Conservation (phyloP, 768 basidiomycete genomes). For the Polyporus arcularius region DNA sequence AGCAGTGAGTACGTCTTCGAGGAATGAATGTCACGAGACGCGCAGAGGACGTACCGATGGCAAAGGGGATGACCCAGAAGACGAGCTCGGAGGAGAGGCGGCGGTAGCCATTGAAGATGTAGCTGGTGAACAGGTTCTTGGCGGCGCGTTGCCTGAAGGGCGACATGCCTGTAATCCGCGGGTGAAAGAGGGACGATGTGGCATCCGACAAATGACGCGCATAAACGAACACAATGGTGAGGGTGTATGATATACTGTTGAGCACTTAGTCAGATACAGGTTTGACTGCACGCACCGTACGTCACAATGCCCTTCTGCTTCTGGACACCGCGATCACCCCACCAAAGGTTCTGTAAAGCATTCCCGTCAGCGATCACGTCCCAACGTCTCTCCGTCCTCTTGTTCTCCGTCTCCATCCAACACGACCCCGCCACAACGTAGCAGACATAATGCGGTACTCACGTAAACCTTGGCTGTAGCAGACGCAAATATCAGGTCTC, state of each 20-base stretch:
- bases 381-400: background rate
- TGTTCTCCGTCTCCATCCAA: background rate
- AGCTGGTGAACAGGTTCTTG: slow-evolving; percentile 68
- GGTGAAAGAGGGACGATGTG: background rate
- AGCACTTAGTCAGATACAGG: background rate
- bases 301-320: slow-evolving; percentile 76
- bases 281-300: slow-evolving; percentile 66
- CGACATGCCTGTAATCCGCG: slow-evolving; percentile 61
- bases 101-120: slow-evolving; percentile 86
- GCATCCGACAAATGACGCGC: background rate
- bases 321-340: slow-evolving; percentile 73
- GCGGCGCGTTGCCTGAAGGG: slow-evolving; percentile 77
- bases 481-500: background rate
- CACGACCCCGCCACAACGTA: background rate
- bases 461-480: slow-evolving; percentile 79
- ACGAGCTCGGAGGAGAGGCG: slow-evolving; percentile 72
- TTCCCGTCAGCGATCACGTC: background rate
- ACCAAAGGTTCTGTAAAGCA: slow-evolving; percentile 76
- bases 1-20: background rate
- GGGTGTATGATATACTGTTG: too few species aligned
- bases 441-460: slow-evolving; percentile 37
- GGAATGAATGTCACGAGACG: background rate
- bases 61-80: slow-evolving; percentile 81
- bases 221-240: background rate
- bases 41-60: slow-evolving; percentile 60